These are phyloP conservation scores for Eremothecium gossypii DNA, from an alignment of 1,139 yeast genomes.

Conservation along the genomic window DNA sequence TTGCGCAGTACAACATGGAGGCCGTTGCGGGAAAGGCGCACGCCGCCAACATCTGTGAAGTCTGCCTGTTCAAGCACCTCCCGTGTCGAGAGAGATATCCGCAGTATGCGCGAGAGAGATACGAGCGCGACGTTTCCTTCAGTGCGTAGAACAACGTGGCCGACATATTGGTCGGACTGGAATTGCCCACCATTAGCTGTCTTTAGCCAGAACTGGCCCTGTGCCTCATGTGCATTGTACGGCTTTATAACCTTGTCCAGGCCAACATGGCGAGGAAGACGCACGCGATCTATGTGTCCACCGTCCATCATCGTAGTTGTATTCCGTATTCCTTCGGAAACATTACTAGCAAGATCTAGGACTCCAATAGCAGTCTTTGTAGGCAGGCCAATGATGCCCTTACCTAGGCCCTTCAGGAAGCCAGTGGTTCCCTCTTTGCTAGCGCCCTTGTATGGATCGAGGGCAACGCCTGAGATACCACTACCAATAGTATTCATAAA, in stretches of 20 bases:
- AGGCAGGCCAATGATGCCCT: slow-evolving; percentile 90
- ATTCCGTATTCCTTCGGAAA: slow-evolving; percentile 88
- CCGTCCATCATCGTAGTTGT: slow-evolving; percentile 87
- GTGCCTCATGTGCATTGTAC: slow-evolving; percentile 75
- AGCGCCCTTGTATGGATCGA: slow-evolving; percentile 88
- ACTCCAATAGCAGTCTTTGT: slow-evolving; percentile 95
- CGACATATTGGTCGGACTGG: slow-evolving; percentile 65
- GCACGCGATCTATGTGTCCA: slow-evolving; percentile 67
- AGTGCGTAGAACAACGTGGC: slow-evolving; percentile 77
- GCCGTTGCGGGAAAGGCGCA: slow-evolving; percentile 75
- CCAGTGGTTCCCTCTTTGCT: slow-evolving; percentile 79
- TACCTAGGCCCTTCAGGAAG: slow-evolving; percentile 86
- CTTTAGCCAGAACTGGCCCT: slow-evolving; percentile 91
- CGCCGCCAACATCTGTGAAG: slow-evolving; percentile 30
- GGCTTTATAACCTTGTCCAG: slow-evolving; percentile 56
- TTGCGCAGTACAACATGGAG: slow-evolving; percentile 56
- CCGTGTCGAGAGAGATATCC: slow-evolving; percentile 57
- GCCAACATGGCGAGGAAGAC: slow-evolving; percentile 71
- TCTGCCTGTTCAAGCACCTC: slow-evolving; percentile 30
- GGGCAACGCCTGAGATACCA: slow-evolving; percentile 84
- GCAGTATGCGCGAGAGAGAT: slow-evolving; percentile 60
- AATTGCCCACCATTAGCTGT: slow-evolving; percentile 72
- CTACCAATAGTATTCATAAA: slow-evolving; percentile 79
- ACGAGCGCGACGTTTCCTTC: slow-evolving; percentile 70
- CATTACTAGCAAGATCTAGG: slow-evolving; percentile 84